Evolutionary conservation across 805 yeast genomes (phyloP).

Genomic region (Myxozyma sirexii): DNA sequence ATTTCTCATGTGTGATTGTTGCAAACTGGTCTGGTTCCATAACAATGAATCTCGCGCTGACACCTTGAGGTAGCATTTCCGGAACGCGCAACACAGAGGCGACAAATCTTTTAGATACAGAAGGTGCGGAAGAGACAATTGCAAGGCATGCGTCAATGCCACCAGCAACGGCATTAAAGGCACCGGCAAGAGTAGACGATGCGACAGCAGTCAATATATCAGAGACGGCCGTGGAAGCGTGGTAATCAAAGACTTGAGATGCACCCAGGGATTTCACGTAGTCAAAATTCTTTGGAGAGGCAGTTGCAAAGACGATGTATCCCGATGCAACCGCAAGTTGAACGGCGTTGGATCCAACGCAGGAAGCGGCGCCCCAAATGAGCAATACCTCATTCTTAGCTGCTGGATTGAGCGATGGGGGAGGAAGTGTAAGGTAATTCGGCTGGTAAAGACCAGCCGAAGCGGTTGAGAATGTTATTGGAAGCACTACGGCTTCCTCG

Average conservation of each 20-base stretch:
- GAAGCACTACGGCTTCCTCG: slow-evolving; percentile 34
- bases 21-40: neutral
- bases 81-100: neutral
- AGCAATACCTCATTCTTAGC: slow-evolving; percentile 40
- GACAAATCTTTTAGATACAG: neutral
- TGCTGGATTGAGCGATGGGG: slow-evolving; percentile 1
- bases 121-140: neutral
- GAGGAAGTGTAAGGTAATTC: neutral
- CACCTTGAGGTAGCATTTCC: neutral
- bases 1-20: slow-evolving; percentile 6
- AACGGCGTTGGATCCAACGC: slow-evolving; percentile 59
- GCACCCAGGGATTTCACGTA: slow-evolving; percentile 54
- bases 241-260: slow-evolving; percentile 53
- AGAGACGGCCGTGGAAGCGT: slow-evolving; percentile 32
- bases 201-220: slow-evolving; percentile 4
- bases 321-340: slow-evolving; percentile 61
- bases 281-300: slow-evolving; percentile 53
- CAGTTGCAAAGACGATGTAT: slow-evolving; percentile 53
- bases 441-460: slow-evolving; percentile 16
- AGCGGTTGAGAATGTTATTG: slow-evolving; percentile 35
- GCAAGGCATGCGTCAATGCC: slow-evolving; percentile 1
- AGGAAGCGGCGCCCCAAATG: slow-evolving; percentile 71
- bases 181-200: slow-evolving; percentile 8
- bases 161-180: neutral
- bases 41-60: neutral